Base-by-base conservation (phyloP, 768 basidiomycete species). In the Russula sp. region DNA sequence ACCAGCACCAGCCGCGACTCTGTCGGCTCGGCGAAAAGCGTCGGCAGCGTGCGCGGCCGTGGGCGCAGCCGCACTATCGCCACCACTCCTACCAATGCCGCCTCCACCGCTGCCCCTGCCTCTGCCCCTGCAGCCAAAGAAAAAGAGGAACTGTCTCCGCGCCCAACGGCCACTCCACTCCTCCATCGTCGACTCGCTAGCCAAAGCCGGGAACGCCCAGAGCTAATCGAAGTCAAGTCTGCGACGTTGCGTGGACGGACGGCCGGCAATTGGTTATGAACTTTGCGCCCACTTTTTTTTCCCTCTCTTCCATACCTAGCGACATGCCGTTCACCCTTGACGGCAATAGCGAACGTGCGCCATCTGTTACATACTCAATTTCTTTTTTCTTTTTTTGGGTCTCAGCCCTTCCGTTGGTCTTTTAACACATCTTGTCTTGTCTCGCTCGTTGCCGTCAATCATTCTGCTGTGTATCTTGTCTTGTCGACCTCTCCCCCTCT, bases 1-100 rank as follows among this genome's bases (percentile, higher is more conserved):
- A 53, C 56, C 38, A 53, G 61, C 46, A 63, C 61, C 1, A n/a
- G 61, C 39, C 66, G 66, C 22, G 66, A 67, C 45, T 67, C 66
- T 14, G 7, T 59, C 49, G 60, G 49, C 14, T 67, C 66, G 25
- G 46, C 57, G 36, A 32, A 45, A 25, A 65, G 65, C 36, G 8
- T n/a, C 20, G 47, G 51, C 10, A 65, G 65, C 43, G 38, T 35
- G 16, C 56, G 53, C 5, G 53, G 35, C 14, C 64, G 61, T n/a
- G 57, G 46, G 2, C 58, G 34, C n/a, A 51, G 32, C 41, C 51
- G 36, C 8, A 42, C 7, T n/a, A 22, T 25, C 13, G 7, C 48
- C n/a, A 51, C 50, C 20, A 14, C 50, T 22, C 1, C 35, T 16
- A n/a, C 22, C 4, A 2, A 36, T 7, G 14, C 38, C n/a, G 29